These are phyloP conservation scores for Codiaeum variegatum DNA, from an alignment of 441 rosid genomes.

Conservation along the genomic window DNA sequence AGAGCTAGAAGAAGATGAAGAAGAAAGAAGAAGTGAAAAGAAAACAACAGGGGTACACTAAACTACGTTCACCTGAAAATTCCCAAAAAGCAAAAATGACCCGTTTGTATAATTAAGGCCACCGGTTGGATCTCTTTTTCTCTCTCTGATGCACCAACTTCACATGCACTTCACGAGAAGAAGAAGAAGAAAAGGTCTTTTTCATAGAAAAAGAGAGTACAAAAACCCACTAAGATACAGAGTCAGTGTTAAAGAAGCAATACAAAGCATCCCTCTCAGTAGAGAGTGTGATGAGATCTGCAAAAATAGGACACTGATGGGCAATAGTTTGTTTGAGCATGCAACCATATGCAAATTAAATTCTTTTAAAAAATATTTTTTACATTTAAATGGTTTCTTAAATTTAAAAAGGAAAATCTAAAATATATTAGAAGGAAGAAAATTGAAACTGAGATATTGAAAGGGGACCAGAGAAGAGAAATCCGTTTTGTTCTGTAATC, in stretches of 20 bases:
- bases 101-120: conserved; percentile 43
- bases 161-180: conserved; percentile 55
- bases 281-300: conserved; percentile 17
- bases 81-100: conserved; percentile 37
- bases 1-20: conserved; percentile 10
- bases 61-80: conserved; percentile 47
- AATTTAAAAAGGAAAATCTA: background rate
- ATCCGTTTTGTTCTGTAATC: conserved; percentile 6
- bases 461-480: conserved; percentile 17
- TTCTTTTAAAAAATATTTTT: too few species aligned
- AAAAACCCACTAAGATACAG: conserved; percentile 20
- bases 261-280: background rate
- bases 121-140: conserved; percentile 41
- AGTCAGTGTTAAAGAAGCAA: conserved; percentile 9
- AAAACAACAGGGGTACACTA: conserved; percentile 20
- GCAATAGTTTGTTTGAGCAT: conserved; percentile 49
- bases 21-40: conserved; percentile 6
- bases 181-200: conserved; percentile 26
- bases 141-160: conserved; percentile 40
- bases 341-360: conserved; percentile 16
- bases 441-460: conserved; percentile 22
- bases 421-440: background rate
- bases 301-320: conserved; percentile 24
- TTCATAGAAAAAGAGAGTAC: conserved; percentile 45
- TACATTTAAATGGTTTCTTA: background rate